These are phyloP conservation scores for Pyrrhoderma noxium DNA, from an alignment of 1,284 basidiomycete species.

Conservation along the genomic window DNA sequence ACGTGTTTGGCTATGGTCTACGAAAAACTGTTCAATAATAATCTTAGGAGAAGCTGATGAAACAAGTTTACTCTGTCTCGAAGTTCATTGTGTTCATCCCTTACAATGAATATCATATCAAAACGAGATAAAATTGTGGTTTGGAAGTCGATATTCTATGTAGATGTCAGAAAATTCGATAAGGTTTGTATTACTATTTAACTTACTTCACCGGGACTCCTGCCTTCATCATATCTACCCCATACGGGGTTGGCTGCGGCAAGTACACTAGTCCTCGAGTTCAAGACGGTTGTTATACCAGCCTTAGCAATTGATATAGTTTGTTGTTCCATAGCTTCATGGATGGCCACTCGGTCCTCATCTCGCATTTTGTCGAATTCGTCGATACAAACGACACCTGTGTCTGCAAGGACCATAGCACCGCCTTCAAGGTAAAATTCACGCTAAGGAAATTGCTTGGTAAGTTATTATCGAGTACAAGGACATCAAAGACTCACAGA, in stretches of 20 bases:
- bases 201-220: conserved; percentile 87
- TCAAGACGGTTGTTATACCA: conserved; percentile 97
- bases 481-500: conserved; percentile 50
- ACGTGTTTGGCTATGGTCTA: conserved; percentile 96
- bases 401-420: conserved; percentile 98
- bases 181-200: neutral
- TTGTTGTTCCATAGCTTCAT: conserved; percentile 99
- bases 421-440: conserved; percentile 99
- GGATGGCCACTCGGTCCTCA: conserved; percentile 97
- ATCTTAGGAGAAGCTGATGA: conserved; percentile 19
- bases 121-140: conserved; percentile 98
- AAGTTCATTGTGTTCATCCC: conserved; percentile 95
- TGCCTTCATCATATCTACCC: conserved; percentile 96
- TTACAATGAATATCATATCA: conserved; percentile 99
- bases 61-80: conserved; percentile 84
- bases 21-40: neutral
- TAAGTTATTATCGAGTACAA: neutral
- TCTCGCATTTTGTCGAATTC: conserved; percentile 99
- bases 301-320: conserved; percentile 99
- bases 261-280: conserved; percentile 92
- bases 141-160: conserved; percentile 94
- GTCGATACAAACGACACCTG: conserved; percentile 98
- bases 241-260: conserved; percentile 99
- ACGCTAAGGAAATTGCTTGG: conserved; percentile 43
- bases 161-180: neutral